Evolutionary conservation across 1,284 basidiomycete species (phyloP).

Genomic region (Farysia itapuensis): DNA sequence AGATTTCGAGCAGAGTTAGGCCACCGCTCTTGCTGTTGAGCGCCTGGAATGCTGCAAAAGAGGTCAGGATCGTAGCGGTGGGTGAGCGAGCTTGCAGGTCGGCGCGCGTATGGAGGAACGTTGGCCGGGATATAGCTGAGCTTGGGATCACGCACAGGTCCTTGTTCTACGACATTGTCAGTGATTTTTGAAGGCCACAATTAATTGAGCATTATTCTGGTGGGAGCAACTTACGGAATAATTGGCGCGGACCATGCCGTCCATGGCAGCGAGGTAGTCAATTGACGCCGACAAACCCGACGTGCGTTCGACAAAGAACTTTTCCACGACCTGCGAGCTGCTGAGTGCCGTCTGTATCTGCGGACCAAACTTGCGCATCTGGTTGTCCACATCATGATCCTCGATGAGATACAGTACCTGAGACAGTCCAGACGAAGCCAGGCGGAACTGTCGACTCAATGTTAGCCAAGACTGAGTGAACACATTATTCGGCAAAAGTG

Average conservation of each 20-base stretch:
- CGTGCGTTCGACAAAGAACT: slow-evolving; percentile 66
- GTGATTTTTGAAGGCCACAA: neutral
- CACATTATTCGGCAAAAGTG: no score
- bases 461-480: no score
- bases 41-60: slow-evolving; percentile 63
- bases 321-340: slow-evolving; percentile 65
- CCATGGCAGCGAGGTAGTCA: slow-evolving; percentile 64
- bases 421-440: slow-evolving; percentile 63
- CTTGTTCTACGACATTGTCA: slow-evolving; percentile 9
- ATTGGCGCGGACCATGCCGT: slow-evolving; percentile 61
- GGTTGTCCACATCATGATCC: slow-evolving; percentile 62
- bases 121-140: slow-evolving; percentile 55
- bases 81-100: slow-evolving; percentile 60
- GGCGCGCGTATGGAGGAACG: slow-evolving; percentile 58
- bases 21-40: slow-evolving; percentile 64
- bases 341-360: slow-evolving; percentile 62
- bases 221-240: slow-evolving; percentile 53
- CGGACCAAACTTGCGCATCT: slow-evolving; percentile 50
- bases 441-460: slow-evolving; percentile 60
- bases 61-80: slow-evolving; percentile 60
- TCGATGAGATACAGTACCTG: slow-evolving; percentile 66
- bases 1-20: slow-evolving; percentile 62
- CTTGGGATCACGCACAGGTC: slow-evolving; percentile 63
- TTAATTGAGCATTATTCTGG: neutral
- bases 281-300: slow-evolving; percentile 63